Evolutionary conservation across 2,329 filamentous ascomycete species (phyloP), one percentile per base, ranked within the genome.

Genomic region (Epichloe scottii): DNA sequence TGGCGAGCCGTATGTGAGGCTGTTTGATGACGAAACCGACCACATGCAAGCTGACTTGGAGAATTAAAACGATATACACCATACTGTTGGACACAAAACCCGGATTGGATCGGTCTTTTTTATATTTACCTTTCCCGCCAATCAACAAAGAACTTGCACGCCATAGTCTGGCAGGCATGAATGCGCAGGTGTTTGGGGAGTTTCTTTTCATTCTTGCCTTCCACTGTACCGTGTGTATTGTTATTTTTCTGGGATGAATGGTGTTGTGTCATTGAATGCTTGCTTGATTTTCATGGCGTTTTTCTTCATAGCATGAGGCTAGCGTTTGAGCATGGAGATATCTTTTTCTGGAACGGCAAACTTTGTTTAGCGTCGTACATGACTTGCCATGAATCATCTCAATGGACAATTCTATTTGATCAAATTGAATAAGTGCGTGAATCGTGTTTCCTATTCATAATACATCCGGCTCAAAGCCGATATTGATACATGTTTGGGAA

Each of bases 1-100:
- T 72, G 51, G 62, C 61, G 35, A 60, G 59, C 21, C 61, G 62
- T 52, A 61, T 60, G 54, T 65, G 54, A 62, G 5, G 3, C 6
- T 17, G 21, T 14, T n/a, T 19, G 14, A 44, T 19, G 14, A 44
- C 42, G 21, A 39, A 30, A 30, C 30, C 8, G 5, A 14, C 12
- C 11, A 19, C 21, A 12, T 42, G 40, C n/a, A 21, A 14, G 14
- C 12, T 26, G 14, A 12, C 21, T 19, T 26, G 19, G 40, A 19
- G 21, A 19, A 26, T 14, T 26, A 12, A 26, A 14, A 23, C 21
- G 26, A 30, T 34, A 10, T 45, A 17, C 26, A 17, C 30, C 40
- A 17, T n/a, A 12, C 14, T 45, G 42, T 45, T 45, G 42, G 30
- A 34, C 30, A 45, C 26, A 40, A 26, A 34, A 38, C 14, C 33